Conservation (phyloP, 352 stramenopile genomes). For the Phytophthora uliginosa region DNA sequence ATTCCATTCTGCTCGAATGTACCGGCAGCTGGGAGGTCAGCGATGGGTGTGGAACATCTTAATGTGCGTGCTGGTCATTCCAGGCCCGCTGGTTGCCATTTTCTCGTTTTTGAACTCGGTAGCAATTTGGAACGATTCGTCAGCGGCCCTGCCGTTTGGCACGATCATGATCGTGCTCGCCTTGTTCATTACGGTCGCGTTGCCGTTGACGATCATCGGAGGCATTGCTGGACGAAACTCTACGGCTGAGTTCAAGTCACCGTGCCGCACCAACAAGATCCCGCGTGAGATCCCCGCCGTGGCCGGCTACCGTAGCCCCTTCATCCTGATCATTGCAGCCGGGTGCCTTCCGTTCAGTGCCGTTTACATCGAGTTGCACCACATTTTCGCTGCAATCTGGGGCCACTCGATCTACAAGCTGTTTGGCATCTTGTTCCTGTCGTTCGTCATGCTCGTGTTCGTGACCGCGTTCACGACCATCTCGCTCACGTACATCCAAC, state of each 20-base stretch:
- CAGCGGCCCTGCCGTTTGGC: slow-evolving; percentile 95
- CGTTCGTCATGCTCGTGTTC: slow-evolving; percentile 96
- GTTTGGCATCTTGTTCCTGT: slow-evolving; percentile 98
- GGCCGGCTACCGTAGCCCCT: slow-evolving; percentile 89
- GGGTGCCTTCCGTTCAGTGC: slow-evolving; percentile 98
- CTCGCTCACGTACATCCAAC: slow-evolving; percentile 98
- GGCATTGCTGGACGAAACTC: slow-evolving; percentile 96
- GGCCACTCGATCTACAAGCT: slow-evolving; percentile 99
- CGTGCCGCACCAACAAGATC: slow-evolving; percentile 97
- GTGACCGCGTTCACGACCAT: slow-evolving; percentile 98
- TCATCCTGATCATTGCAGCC: slow-evolving; percentile 93
- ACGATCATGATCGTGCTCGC: slow-evolving; percentile 96
- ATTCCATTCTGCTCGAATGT: slow-evolving; percentile 94
- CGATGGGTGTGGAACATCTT: slow-evolving; percentile 97
- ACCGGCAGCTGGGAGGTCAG: slow-evolving; percentile 95
- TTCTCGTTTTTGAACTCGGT: slow-evolving; percentile 98
- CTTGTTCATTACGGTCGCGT: slow-evolving; percentile 94
- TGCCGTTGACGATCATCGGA: slow-evolving; percentile 96
- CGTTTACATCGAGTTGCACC: slow-evolving; percentile 99
- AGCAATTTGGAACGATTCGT: slow-evolving; percentile 96
- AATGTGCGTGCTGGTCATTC: slow-evolving; percentile 93
- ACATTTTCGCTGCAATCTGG: slow-evolving; percentile 99
- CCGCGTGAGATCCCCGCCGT: slow-evolving; percentile 94
- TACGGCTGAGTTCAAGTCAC: slow-evolving; percentile 91
- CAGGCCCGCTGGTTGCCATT: slow-evolving; percentile 90